A percentile compares a stretch with the other conserved stretches of the same genome.
Conservation (phyloP, 2,329 filamentous ascomycete species). For the Plectosphaerella sp. region DNA sequence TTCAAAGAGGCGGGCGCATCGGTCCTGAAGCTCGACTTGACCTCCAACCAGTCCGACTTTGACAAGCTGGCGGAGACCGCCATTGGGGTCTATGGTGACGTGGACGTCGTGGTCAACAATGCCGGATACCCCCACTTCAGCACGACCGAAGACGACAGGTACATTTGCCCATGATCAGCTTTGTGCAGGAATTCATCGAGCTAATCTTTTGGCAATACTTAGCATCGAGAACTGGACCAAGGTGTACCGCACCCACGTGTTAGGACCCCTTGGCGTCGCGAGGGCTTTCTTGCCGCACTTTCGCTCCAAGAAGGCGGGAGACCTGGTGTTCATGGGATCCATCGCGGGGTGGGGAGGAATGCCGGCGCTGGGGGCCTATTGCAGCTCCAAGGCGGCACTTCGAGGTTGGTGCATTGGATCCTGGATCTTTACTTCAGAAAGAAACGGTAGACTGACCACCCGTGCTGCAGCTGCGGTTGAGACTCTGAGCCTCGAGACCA, state of each 20-base stretch:
- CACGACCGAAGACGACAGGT: constrained; percentile 21
- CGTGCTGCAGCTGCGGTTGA: too few relatives aligned
- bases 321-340: constrained; percentile 28
- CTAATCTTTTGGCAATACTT: too few relatives aligned
- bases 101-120: constrained; percentile 34
- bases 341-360: constrained; percentile 27
- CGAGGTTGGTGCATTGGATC: constrained; percentile 15
- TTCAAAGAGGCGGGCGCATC: constrained; percentile 14
- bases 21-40: constrained; percentile 4
- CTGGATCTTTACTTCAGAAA: too few relatives aligned
- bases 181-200: too few relatives aligned
- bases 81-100: constrained; percentile 14
- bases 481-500: too few relatives aligned
- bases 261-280: constrained; percentile 30
- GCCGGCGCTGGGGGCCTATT: constrained; percentile 23
- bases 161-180: neutral
- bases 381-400: constrained; percentile 24
- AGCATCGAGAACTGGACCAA: constrained; percentile 1
- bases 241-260: constrained; percentile 28
- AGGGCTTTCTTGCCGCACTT: constrained; percentile 26
- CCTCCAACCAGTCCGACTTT: neutral
- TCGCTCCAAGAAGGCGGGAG: constrained; percentile 21
- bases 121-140: constrained; percentile 26
- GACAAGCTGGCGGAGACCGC: neutral
- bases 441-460: too few relatives aligned